Evolutionary conservation across 441 rosid species (phyloP).

Genomic region (Jatropha multifida): DNA sequence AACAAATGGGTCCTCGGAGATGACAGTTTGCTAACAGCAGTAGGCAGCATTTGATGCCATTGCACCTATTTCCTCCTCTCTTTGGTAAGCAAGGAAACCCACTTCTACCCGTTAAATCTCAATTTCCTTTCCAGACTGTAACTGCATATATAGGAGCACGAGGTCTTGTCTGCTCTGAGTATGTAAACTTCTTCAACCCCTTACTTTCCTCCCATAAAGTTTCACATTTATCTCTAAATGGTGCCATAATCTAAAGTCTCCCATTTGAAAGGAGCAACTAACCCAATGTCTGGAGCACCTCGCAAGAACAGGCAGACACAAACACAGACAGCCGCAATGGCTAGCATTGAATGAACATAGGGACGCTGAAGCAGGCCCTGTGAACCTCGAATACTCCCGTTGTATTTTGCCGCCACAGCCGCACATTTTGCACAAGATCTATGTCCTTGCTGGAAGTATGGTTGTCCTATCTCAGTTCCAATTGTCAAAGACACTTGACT

Average conservation of each 20-base stretch:
- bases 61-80: background rate
- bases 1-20: background rate
- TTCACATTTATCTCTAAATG: slow-evolving; percentile 28
- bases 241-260: slow-evolving; percentile 73
- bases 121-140: background rate
- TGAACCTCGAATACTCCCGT: slow-evolving; percentile 46
- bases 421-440: slow-evolving; percentile 66
- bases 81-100: background rate
- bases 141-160: slow-evolving; percentile 4
- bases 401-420: slow-evolving; percentile 45
- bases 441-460: slow-evolving; percentile 20
- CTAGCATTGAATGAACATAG: slow-evolving; percentile 79
- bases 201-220: background rate
- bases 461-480: slow-evolving; percentile 38
- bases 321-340: slow-evolving; percentile 88
- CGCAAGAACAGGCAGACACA: slow-evolving; percentile 89
- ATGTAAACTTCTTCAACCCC: background rate
- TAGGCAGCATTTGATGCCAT: background rate
- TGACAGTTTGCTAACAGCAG: background rate
- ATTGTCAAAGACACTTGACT: slow-evolving; percentile 64
- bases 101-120: background rate
- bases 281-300: slow-evolving; percentile 59
- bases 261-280: slow-evolving; percentile 69
- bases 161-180: background rate
- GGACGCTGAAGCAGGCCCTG: slow-evolving; percentile 80